phyloP scores from a whole-genome alignment of 2,329 filamentous ascomycete genomes.

The Hypomyces rosellus region DNA sequence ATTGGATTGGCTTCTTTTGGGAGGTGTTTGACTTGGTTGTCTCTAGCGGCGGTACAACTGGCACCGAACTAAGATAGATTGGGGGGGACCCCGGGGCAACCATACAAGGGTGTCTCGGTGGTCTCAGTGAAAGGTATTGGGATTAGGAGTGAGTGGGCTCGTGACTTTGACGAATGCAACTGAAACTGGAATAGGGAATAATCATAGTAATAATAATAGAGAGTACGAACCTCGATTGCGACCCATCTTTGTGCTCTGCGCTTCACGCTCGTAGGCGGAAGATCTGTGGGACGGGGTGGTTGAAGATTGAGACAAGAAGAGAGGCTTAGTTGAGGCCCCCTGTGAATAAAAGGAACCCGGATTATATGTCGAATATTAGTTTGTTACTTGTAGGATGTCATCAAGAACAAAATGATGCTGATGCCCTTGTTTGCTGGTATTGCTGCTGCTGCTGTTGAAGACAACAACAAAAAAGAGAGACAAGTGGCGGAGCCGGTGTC shows the following conservation, averaged over 20 bases:
- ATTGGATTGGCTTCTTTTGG: not conserved
- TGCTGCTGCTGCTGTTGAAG: not conserved
- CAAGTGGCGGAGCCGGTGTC: slow-evolving; percentile 5
- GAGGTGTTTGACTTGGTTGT: too few relatives aligned
- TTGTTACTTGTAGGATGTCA: too few relatives aligned
- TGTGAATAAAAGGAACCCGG: too few relatives aligned
- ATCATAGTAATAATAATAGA: too few relatives aligned
- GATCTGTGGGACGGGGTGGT: slow-evolving; percentile 1
- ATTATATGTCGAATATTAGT: too few relatives aligned
- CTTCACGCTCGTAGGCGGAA: slow-evolving; percentile 5
- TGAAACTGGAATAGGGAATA: not conserved
- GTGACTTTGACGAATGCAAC: slow-evolving; percentile 3
- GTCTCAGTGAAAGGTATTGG: too few relatives aligned
- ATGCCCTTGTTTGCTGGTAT: too few relatives aligned
- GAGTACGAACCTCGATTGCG: slow-evolving; percentile 48
- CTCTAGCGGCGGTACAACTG: too few relatives aligned
- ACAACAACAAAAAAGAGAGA: not conserved
- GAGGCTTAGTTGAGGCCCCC: too few relatives aligned
- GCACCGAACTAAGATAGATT: not conserved
- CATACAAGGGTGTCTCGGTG: not conserved
- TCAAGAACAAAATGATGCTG: too few relatives aligned
- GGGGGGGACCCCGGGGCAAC: not conserved
- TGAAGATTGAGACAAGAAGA: too few relatives aligned
- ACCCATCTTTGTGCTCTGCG: slow-evolving; percentile 36
- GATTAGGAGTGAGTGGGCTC: not conserved